A percentile compares a stretch with the other conserved stretches of the same genome.
Conservation (phyloP, 768 basidiomycete species). For the Fomitopsis serialis region DNA sequence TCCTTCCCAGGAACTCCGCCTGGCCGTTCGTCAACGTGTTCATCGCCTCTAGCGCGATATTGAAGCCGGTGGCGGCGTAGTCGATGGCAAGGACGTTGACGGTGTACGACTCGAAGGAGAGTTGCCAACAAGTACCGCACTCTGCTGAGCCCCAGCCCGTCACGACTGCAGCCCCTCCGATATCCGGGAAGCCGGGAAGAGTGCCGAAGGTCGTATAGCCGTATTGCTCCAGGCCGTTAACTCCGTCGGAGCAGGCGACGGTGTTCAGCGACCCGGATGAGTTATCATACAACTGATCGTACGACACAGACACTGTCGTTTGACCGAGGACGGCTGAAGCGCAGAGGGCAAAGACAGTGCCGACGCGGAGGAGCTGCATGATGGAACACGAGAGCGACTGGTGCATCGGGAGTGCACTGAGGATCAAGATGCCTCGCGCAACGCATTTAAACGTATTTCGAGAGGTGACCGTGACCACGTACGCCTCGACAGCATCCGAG, state of each 20-base stretch:
- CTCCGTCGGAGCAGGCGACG: constrained; percentile 49
- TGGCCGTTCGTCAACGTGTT: constrained; percentile 24
- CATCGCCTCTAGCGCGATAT: constrained; percentile 27
- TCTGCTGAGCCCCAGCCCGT: constrained; percentile 43
- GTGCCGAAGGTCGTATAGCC: constrained; percentile 43
- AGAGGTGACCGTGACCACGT: too few relatives aligned
- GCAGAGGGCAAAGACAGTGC: constrained; percentile 8
- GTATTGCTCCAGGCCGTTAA: constrained; percentile 40
- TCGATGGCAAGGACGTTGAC: constrained; percentile 53
- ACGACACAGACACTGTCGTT: constrained; percentile 26
- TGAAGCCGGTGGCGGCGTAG: constrained; percentile 35
- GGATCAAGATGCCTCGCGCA: too few relatives aligned
- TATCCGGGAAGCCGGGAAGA: constrained; percentile 53
- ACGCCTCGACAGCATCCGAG: too few relatives aligned
- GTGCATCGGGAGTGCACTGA: too few relatives aligned
- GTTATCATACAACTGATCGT: constrained; percentile 48
- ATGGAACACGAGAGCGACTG: background rate
- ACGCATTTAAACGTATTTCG: too few relatives aligned
- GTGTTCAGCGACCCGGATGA: constrained; percentile 30
- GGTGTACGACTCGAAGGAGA: constrained; percentile 39
- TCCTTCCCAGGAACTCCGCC: constrained; percentile 16
- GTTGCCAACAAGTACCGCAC: constrained; percentile 59
- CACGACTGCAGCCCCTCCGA: constrained; percentile 51
- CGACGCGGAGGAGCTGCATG: constrained; percentile 12
- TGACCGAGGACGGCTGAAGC: constrained; percentile 6